Evolutionary conservation across 257 asterid species (phyloP).

Genomic region (Sherardia arvensis): DNA sequence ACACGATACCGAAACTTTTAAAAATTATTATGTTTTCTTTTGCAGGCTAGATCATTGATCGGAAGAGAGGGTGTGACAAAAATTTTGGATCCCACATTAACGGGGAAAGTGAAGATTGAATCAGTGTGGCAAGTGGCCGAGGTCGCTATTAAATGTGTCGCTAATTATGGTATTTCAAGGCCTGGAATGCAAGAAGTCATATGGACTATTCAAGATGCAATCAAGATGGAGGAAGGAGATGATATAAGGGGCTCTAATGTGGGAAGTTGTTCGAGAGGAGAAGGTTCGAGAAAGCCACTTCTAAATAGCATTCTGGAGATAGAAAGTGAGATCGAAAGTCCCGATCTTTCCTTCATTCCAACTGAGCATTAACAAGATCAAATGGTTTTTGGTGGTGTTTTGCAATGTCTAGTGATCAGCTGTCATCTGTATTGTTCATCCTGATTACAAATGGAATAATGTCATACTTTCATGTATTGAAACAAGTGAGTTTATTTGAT

Average conservation of each 20-base stretch:
- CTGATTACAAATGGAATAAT: too few relatives aligned
- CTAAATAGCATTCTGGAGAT: constrained; percentile 84
- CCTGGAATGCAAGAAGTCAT: constrained; percentile 93
- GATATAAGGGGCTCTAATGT: constrained; percentile 39
- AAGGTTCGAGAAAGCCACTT: constrained; percentile 73
- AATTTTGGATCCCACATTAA: constrained; percentile 58
- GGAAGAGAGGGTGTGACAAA: constrained; percentile 91
- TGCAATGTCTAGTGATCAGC: too few relatives aligned
- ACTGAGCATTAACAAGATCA: constrained; percentile 41
- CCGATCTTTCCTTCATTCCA: constrained; percentile 67
- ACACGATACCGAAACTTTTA: neutral
- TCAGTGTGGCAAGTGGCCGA: constrained; percentile 91
- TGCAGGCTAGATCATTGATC: constrained; percentile 79
- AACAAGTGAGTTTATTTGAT: too few relatives aligned
- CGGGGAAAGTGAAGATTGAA: constrained; percentile 61
- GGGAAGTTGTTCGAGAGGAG: constrained; percentile 47
- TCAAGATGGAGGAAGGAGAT: constrained; percentile 75
- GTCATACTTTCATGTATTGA: too few relatives aligned
- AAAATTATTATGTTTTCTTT: too few relatives aligned
- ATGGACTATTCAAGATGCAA: constrained; percentile 74
- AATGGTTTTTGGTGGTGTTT: too few relatives aligned
- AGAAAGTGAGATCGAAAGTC: too few relatives aligned
- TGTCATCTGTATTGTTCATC: too few relatives aligned
- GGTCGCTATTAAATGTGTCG: constrained; percentile 89
- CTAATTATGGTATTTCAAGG: constrained; percentile 60